Evolutionary conservation across 306 rosid species (phyloP).

Genomic region (Sindora glabra): DNA sequence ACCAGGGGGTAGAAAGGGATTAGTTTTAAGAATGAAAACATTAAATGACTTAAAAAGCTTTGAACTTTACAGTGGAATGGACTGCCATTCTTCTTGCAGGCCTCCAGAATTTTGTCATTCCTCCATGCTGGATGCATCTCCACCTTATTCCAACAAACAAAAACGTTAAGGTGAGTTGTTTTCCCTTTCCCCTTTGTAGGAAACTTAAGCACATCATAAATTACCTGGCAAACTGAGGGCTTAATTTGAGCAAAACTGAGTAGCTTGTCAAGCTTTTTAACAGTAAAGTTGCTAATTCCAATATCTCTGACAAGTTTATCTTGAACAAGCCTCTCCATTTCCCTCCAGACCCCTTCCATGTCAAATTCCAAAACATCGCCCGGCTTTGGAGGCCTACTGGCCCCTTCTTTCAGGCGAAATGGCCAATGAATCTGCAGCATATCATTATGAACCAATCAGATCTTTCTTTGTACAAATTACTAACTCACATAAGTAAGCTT

Average conservation of each 20-base stretch:
- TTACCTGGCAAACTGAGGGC: conserved; percentile 48
- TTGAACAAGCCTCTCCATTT: conserved; percentile 52
- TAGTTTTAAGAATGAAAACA: neutral
- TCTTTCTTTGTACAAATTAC: neutral
- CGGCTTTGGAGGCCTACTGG: conserved; percentile 37
- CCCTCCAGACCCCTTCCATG: conserved; percentile 54
- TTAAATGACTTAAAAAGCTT: too few relatives aligned
- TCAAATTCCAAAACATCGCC: conserved; percentile 42
- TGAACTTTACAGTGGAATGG: conserved; percentile 44
- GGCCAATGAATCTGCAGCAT: conserved; percentile 44
- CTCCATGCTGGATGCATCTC: conserved; percentile 72
- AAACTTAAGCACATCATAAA: too few relatives aligned
- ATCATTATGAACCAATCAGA: neutral
- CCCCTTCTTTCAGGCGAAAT: conserved; percentile 35
- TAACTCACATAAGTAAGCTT: neutral
- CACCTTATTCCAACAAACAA: conserved; percentile 37
- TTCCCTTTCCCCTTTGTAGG: too few relatives aligned
- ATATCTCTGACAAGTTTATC: conserved; percentile 41
- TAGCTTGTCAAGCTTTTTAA: conserved; percentile 32
- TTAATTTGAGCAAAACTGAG: conserved; percentile 24
- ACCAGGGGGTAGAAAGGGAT: too few relatives aligned
- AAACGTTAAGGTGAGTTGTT: too few relatives aligned
- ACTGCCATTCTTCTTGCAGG: conserved; percentile 44
- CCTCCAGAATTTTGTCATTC: conserved; percentile 54
- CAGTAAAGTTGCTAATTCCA: conserved; percentile 46